Evolutionary conservation across 768 basidiomycete species (phyloP), one percentile per base, ranked within the genome.

Genomic region (Trametes cinnabarina): DNA sequence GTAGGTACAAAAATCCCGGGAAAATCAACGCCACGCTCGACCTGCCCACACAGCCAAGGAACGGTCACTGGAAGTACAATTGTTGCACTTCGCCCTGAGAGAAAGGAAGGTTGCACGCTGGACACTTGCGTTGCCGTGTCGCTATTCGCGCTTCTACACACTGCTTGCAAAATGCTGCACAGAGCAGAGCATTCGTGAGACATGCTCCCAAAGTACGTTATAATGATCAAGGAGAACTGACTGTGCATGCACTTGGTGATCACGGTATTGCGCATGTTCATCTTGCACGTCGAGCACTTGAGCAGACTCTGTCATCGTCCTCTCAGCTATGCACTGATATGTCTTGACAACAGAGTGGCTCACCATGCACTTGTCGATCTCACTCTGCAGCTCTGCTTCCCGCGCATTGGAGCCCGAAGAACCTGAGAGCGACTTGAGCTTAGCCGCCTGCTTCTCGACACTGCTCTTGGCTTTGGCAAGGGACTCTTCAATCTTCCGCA

Each of bases 61-160:
- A 51, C 47, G 41, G 49, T 74, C 60, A 80, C 65, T 85, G 84
- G 71, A 87, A 84, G 65, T 77, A 86, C 30, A 88, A 68, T 11
- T 77, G 75, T 65, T 83, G 80, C n/a, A 94, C 91, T 61, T 98
- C 94, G 47, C 86, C 87, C 64, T 86, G 83, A 4, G 88, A 86
- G 74, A 98, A 98, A 1, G 80, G 72, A 30, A 88, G 67, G 61
- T 88, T 87, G 69, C 95, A 98, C 6, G 88, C 86, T 22, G 94
- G 94, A 73, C 95, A 98, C 71, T 95, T 95, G 25, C 95, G 87
- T 69, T 97, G 94, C 57, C 95, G 85, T 15, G 90, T 94, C 25
- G 87, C 74, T 64, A 98, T 81, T 40, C 96, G 87, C n/a, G 86
- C 78, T 61, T 97, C 94, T 32, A 98, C 81, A 68, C 89, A 97